These are phyloP conservation scores for Melanogaster broomeanus DNA, from an alignment of 768 basidiomycete genomes.

Conservation along the genomic window DNA sequence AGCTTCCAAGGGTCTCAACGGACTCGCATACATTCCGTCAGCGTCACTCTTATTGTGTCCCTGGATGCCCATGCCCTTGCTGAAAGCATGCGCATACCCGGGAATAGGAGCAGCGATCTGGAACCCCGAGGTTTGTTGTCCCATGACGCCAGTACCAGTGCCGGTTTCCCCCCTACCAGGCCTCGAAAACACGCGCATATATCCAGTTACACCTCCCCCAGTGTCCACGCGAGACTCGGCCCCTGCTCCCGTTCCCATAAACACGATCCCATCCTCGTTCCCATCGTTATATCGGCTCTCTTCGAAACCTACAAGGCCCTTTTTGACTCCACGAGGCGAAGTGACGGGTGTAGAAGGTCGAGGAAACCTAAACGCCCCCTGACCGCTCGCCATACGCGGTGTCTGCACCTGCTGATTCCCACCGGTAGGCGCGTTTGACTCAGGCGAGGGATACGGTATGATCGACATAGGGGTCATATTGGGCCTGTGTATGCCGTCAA, in stretches of 20 bases:
- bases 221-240: background rate
- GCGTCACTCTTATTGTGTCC: background rate
- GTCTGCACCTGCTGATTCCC: slow-evolving; percentile 16
- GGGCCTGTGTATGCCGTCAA: slow-evolving; percentile 24
- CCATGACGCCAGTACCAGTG: background rate
- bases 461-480: slow-evolving; percentile 23
- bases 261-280: background rate
- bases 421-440: slow-evolving; percentile 1
- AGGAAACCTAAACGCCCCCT: slow-evolving; percentile 12
- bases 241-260: slow-evolving; percentile 7
- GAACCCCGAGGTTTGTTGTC: background rate
- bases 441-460: slow-evolving; percentile 16
- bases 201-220: slow-evolving; percentile 13
- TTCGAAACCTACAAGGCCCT: slow-evolving; percentile 2
- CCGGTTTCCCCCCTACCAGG: slow-evolving; percentile 1
- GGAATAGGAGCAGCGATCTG: slow-evolving; percentile 21
- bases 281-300: slow-evolving; percentile 8
- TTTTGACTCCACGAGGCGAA: slow-evolving; percentile 12
- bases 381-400: slow-evolving; percentile 13
- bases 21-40: slow-evolving; percentile 6
- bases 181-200: slow-evolving; percentile 24
- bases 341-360: slow-evolving; percentile 20
- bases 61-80: background rate
- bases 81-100: slow-evolving; percentile 10
- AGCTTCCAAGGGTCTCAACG: slow-evolving; percentile 7